phyloP scores from a whole-genome alignment of 805 yeast species.

The Saccharomycopsis javanensis region DNA sequence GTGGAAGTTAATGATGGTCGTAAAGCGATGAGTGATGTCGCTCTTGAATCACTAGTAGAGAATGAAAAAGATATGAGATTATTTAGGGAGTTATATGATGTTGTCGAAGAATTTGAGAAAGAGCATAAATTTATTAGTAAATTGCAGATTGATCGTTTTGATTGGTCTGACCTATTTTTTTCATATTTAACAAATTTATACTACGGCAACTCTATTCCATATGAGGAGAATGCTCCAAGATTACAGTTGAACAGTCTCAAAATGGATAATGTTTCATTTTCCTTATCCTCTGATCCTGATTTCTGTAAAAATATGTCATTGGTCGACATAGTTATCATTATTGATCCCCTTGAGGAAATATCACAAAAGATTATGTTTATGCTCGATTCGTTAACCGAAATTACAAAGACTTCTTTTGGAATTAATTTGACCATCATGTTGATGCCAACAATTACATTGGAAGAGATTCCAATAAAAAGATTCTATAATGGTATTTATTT shows the following conservation, averaged over 20 bases:
- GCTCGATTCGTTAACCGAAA: slow-evolving; percentile 31
- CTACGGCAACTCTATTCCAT: slow-evolving; percentile 21
- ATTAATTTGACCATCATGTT: slow-evolving; percentile 45
- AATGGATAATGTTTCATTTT: slow-evolving; percentile 3
- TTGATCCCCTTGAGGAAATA: slow-evolving; percentile 65
- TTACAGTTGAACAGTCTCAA: slow-evolving; percentile 9
- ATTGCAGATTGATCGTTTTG: slow-evolving; percentile 21
- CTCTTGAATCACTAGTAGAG: slow-evolving; percentile 28
- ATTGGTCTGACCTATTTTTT: slow-evolving; percentile 40
- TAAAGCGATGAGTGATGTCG: slow-evolving; percentile 22
- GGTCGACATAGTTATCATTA: slow-evolving; percentile 47
- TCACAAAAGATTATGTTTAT: slow-evolving; percentile 56
- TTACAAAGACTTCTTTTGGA: slow-evolving; percentile 29
- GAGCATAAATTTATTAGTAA: slow-evolving; percentile 19
- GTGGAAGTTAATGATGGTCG: slow-evolving; percentile 28
- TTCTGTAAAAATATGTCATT: slow-evolving; percentile 16
- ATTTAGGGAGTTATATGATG: slow-evolving; percentile 23
- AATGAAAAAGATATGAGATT: slow-evolving; percentile 42
- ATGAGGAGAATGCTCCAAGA: slow-evolving; percentile 6
- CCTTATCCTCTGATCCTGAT: slow-evolving; percentile 2
- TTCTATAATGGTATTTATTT: slow-evolving; percentile 45
- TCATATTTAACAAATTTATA: slow-evolving; percentile 37
- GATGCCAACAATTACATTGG: slow-evolving; percentile 42
- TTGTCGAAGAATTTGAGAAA: slow-evolving; percentile 20
- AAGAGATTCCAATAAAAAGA: slow-evolving; percentile 40